Evolutionary conservation across 495 filamentous ascomycete species (phyloP), one percentile per base, ranked within the genome.

Genomic region (Lepidopterella palustris): DNA sequence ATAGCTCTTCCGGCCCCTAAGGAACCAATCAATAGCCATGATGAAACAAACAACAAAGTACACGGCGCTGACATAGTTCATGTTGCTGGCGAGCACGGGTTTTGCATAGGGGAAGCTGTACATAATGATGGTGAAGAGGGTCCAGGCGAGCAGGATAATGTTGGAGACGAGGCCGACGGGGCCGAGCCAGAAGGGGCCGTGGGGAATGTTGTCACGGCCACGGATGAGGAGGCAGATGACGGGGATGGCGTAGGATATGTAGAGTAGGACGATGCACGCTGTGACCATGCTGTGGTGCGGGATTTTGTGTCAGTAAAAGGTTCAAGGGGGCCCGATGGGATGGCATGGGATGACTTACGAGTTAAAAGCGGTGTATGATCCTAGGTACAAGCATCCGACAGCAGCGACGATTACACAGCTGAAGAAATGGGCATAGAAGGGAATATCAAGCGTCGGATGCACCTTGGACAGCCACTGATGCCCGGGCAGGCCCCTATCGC

Each of bases 371-470:
- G 76, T 76, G 29, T 62, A 67, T 8, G 79, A 81, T 10, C 79
- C 82, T 27, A 83, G 71, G 59, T 84, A 85, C 10, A 85, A 66
- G 42, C 77, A 70, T 2, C 82, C 82, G 0, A 84, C 61, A 21
- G 78, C 51, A 0, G 72, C 76, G 2, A 82, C 80, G 31, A 82
- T 72, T 35, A 77, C 60, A 57, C 72, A 80, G 60, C 72, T 78
- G 26, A 77, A 72, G 25, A 62, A 64, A 68, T 84, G 81, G 0
- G 83, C 77, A 11, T 73, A 67, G 9, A 85, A 53, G 0, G 83
- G 83, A 4, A 85, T 78, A 55, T 81, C 78, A 18, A 82, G 71
- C 23, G 63, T 74, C 4, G 70, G 67, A 60, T 82, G 69, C 18
- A 84, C 78, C 55, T 75, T 65, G n/a, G 72, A 68, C 62, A 81